phyloP scores from a whole-genome alignment of 306 rosid genomes.

The Quercus suber region DNA sequence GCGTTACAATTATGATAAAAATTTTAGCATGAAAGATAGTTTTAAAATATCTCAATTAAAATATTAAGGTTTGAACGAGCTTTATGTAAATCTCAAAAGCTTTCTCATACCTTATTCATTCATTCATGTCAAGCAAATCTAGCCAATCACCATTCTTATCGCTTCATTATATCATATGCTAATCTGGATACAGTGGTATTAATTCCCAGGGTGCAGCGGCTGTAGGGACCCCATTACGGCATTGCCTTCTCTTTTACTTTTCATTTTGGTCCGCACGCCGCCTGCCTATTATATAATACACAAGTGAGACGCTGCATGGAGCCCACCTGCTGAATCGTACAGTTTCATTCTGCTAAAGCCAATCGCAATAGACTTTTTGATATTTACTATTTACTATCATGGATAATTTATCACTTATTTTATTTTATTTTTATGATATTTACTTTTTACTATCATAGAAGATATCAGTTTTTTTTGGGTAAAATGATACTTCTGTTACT shows the following conservation, averaged over 20 bases:
- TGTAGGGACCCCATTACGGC: background rate
- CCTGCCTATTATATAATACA: background rate
- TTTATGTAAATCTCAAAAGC: background rate
- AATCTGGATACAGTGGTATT: background rate
- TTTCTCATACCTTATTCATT: slow-evolving; percentile 19
- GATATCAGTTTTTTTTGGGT: no score
- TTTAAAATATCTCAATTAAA: no score
- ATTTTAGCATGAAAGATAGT: no score
- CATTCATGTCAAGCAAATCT: background rate
- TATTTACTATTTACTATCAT: no score
- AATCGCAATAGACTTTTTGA: no score
- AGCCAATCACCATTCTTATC: slow-evolving; percentile 27
- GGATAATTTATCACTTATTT: no score
- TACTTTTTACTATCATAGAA: no score
- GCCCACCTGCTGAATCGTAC: background rate
- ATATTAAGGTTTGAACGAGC: background rate
- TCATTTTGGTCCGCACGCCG: slow-evolving; percentile 19
- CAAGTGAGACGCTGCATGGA: background rate
- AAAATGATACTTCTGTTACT: no score
- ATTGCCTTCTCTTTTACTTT: background rate
- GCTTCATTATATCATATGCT: background rate
- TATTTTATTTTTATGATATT: no score
- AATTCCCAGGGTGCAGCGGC: background rate
- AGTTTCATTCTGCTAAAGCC: no score
- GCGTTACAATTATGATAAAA: no score